Percentiles rank a stretch among this genome's conserved stretches.
Evolutionary conservation across 1,284 basidiomycete species (phyloP).

Genomic region (Melampsora medusae): DNA sequence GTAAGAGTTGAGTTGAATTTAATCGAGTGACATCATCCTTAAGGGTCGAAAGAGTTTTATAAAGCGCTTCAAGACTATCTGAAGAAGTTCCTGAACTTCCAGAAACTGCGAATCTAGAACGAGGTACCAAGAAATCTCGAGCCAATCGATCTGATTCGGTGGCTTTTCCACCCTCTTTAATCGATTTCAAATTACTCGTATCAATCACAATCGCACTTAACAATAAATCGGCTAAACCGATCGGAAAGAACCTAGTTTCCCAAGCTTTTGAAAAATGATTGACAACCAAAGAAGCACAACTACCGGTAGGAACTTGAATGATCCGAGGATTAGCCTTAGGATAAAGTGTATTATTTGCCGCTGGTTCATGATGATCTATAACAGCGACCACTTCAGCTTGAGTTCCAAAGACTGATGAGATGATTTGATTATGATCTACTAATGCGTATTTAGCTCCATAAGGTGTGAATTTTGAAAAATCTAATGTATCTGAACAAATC

Average conservation of each 20-base stretch:
- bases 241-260: slow-evolving; percentile 56
- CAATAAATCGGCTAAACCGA: slow-evolving; percentile 68
- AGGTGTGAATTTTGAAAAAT: slow-evolving; percentile 57
- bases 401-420: slow-evolving; percentile 60
- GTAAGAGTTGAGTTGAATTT: slow-evolving; percentile 70
- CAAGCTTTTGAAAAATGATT: slow-evolving; percentile 58
- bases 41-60: slow-evolving; percentile 61
- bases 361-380: slow-evolving; percentile 93
- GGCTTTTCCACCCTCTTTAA: slow-evolving; percentile 66
- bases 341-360: slow-evolving; percentile 62
- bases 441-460: slow-evolving; percentile 68
- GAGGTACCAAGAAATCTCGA: slow-evolving; percentile 61
- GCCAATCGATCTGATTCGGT: slow-evolving; percentile 65
- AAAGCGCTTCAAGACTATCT: slow-evolving; percentile 56
- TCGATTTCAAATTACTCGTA: slow-evolving; percentile 69
- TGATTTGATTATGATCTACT: slow-evolving; percentile 82
- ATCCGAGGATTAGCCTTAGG: slow-evolving; percentile 65
- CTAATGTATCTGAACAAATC: slow-evolving; percentile 59
- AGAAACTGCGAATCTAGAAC: slow-evolving; percentile 50
- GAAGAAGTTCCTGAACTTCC: background rate
- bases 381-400: slow-evolving; percentile 66
- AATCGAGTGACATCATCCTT: slow-evolving; percentile 73
- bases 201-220: slow-evolving; percentile 77
- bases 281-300: slow-evolving; percentile 74
- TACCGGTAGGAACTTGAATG: slow-evolving; percentile 66